Evolutionary conservation across 108 stramenopile species (phyloP).

Genomic region (Skeletonema menzelii): DNA sequence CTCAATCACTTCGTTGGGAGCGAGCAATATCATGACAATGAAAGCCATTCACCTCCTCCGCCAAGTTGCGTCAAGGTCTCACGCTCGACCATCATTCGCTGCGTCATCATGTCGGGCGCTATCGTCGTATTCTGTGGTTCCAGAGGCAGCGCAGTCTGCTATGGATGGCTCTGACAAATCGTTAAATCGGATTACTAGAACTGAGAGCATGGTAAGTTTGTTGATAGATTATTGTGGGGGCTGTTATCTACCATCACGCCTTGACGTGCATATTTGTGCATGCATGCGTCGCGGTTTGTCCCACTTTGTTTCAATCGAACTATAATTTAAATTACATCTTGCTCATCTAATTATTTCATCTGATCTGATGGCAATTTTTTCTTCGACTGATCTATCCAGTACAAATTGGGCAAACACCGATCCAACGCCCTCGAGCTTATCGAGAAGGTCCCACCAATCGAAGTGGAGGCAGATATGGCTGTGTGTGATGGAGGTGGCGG

Average conservation of each 20-base stretch:
- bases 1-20: too few species aligned
- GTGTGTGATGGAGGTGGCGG: constrained; percentile 96
- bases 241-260: not conserved
- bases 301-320: not conserved
- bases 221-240: not conserved
- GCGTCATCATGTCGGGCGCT: not conserved
- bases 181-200: constrained; percentile 38
- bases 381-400: constrained; percentile 36
- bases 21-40: not conserved
- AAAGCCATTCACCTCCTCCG: constrained; percentile 1
- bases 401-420: constrained; percentile 89
- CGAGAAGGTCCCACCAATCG: constrained; percentile 78
- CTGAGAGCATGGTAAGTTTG: constrained; percentile 38
- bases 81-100: not conserved
- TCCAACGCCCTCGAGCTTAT: constrained; percentile 94
- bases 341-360: too few species aligned
- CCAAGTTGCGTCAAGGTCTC: not conserved
- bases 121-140: not conserved
- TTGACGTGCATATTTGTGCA: not conserved
- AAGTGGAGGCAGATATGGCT: constrained; percentile 91
- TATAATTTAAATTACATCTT: too few species aligned
- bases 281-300: too few species aligned
- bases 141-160: constrained; percentile 24
- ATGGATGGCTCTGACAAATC: constrained; percentile 36
- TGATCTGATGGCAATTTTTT: not conserved